Base-by-base conservation (phyloP, 306 rosid genomes). In the Glycine latifolia region DNA sequence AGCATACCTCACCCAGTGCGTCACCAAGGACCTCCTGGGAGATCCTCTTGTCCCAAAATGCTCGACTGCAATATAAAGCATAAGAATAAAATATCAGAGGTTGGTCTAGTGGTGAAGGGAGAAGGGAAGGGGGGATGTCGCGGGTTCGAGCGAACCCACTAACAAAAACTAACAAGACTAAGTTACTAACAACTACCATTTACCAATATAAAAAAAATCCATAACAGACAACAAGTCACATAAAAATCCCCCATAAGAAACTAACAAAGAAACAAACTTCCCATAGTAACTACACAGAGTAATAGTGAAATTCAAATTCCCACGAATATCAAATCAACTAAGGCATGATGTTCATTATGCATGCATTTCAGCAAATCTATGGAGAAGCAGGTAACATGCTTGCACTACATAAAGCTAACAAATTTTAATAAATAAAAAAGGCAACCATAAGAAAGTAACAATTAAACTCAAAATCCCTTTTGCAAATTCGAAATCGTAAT, bases 41-140 rank as follows among this genome's bases (percentile, higher is more conserved):
- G 73, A 84, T 84, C 69, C 87, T 79, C 81, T 84, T 85, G 70
- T 85, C 87, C 87, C 85, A 85, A 35, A 80, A 85, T 43, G 85
- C 87, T 3, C 82, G 82, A 9, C 85, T 85, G 59, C 48, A 49
- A 39, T n/a, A 39, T 8, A 26, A 3, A 39, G 12, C 0, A 67
- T 2, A 55, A 35, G 8, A 46, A 2, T 1, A 83, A 17, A 12
- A 17, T 26, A 26, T 1, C 31, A 26, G 31, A 26, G 31, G 31
- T 26, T 26, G 31, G 31, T 26, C 31, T 2, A 26, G 31, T 26
- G 31, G 1, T 26, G 31, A 26, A 26, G 31, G 31, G 31, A 0
- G 31, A 26, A 26, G 2, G 31, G 31, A 26, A 26, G 31, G 31
- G 31, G 31, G 31, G 31, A 26, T 1, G 2, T 26, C 31, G 31